Evolutionary conservation across 2,329 filamentous ascomycete species (phyloP).

Genomic region (Hyphodiscus sp.): DNA sequence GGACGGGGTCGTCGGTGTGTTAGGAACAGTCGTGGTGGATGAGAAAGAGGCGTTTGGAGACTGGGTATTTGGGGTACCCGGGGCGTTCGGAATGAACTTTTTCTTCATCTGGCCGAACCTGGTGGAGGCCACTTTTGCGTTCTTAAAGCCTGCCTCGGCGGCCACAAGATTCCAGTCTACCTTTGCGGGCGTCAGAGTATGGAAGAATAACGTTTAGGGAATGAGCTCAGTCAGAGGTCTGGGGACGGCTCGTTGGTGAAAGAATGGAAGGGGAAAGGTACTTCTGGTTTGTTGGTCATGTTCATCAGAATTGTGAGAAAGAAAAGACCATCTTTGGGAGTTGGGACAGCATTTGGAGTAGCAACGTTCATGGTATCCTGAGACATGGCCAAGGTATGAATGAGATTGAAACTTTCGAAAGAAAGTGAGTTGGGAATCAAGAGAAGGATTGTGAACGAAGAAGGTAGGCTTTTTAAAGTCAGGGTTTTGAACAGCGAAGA

Average conservation of each 20-base stretch:
- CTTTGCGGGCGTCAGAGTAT: background rate
- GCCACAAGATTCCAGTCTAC: background rate
- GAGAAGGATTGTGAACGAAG: background rate
- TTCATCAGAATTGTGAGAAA: constrained; percentile 6
- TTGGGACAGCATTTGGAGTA: background rate
- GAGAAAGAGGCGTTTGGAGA: background rate
- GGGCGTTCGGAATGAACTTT: background rate
- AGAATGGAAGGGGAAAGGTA: background rate
- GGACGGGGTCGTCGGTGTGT: background rate
- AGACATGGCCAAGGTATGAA: background rate
- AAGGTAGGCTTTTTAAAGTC: background rate
- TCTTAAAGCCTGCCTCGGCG: background rate
- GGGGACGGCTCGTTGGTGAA: too few species aligned
- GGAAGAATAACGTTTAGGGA: background rate
- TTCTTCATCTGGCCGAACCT: background rate
- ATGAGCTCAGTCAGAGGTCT: background rate
- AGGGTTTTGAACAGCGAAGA: background rate
- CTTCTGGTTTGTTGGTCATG: constrained; percentile 4
- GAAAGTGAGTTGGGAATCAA: background rate
- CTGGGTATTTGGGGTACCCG: background rate
- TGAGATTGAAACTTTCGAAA: background rate
- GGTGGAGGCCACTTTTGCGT: background rate
- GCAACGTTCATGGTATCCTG: background rate
- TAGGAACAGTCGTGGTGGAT: background rate
- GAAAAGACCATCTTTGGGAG: constrained; percentile 2